Percentiles rank a stretch among this genome's conserved stretches.
Conservation (phyloP, 2,329 filamentous ascomycete genomes). For the Monilinia fructigena region DNA sequence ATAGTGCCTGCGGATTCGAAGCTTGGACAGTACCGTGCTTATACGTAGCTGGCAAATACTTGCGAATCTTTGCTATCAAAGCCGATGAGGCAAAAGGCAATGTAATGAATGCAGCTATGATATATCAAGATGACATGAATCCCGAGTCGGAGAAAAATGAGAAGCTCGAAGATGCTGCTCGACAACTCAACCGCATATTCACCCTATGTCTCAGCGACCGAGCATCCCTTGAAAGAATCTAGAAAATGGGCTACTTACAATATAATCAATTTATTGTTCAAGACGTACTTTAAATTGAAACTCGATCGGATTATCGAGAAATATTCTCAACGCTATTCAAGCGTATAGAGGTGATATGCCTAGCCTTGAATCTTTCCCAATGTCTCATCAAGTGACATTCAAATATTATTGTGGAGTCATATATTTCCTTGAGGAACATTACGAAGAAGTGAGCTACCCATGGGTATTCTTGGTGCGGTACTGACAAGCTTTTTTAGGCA, state of each 20-base stretch:
- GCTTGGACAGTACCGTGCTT: conserved; percentile 92
- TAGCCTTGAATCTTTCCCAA: conserved; percentile 73
- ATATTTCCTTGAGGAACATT: conserved; percentile 93
- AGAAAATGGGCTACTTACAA: conserved; percentile 98
- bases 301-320: conserved; percentile 83
- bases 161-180: conserved; percentile 85
- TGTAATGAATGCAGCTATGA: conserved; percentile 45
- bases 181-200: conserved; percentile 89
- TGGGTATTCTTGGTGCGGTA: not conserved
- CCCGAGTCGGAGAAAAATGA: conserved; percentile 74
- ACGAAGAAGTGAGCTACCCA: conserved; percentile 61
- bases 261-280: conserved; percentile 91
- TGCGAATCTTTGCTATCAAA: conserved; percentile 85
- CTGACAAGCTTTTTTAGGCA: conserved; percentile 51
- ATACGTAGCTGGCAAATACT: conserved; percentile 81
- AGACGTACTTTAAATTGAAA: conserved; percentile 98
- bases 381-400: conserved; percentile 89
- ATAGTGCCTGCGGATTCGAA: conserved; percentile 71
- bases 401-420: conserved; percentile 94
- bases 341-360: conserved; percentile 81
- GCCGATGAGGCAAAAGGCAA: conserved; percentile 71
- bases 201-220: conserved; percentile 85
- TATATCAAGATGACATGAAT: conserved; percentile 79
- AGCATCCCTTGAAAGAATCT: conserved; percentile 80
- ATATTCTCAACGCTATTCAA: conserved; percentile 78